Base-by-base conservation (phyloP, 1,139 yeast genomes). In the Sugiyamaella xylanicola region DNA sequence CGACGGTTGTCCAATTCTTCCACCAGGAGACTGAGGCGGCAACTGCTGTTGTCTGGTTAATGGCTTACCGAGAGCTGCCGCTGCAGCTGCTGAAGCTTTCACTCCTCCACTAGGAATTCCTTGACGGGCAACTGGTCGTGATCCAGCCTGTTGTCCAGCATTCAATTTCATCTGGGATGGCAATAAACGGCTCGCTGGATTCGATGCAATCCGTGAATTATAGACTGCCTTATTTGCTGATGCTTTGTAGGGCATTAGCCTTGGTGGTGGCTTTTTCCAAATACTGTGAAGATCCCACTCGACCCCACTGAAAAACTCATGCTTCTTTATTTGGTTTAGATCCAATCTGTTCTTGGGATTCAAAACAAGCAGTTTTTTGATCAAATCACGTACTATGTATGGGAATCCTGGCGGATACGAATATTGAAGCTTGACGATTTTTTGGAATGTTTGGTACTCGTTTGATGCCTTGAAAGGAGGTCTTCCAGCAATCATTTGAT, bases 401-500 rank as follows among this genome's bases (percentile, higher is more conserved):
- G 96, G 95, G 62, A 84, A 82, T 1, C 87, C 87, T 0, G 92
- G 88, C 17, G 91, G 85, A 66, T 87, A 91, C 2, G 89, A 81
- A 71, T 84, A 95, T 61, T 92, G 95, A 36, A 86, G 80, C 66
- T 85, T 85, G 65, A 90, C 87, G 63, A 95, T 91, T 68, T 92
- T 91, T 68, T 95, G 98, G 71, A 95, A 95, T 0, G 97, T 93
- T 56, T 89, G 77, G 67, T 91, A 95, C 71, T 95, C 99, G 54
- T 95, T 93, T n/a, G 87, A 77, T 0, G 96, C 99, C 68, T 92
- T 93, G 74, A 95, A 95, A 9, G 99, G 99, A 0, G 99, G 99
- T 54, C 81, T 81, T 1, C 99, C 99, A 20, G 95, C 90, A 63
- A 95, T 86, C 81, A 95, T 84, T 71, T 95, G 99, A 71, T 83